Conservation (phyloP, 1,139 yeast genomes). For the Yamadazyma aaseri region DNA sequence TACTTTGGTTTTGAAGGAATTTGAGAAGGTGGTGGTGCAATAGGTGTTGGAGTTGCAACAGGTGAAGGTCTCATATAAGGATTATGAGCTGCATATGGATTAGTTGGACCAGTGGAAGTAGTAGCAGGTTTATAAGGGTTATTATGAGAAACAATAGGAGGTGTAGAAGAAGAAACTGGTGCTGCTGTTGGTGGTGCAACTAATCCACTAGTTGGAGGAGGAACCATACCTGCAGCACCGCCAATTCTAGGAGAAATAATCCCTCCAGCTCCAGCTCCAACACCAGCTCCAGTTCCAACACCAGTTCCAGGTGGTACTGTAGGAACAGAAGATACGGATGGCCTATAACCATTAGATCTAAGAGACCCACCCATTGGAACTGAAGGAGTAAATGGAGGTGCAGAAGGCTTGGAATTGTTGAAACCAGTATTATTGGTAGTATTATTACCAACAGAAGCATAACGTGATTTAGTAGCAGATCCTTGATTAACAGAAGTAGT, state of each 20-base stretch:
- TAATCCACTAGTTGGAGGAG: conserved; percentile 7
- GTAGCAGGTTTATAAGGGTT: conserved; percentile 17
- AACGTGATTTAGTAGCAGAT: background rate
- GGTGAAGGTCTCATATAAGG: conserved; percentile 16
- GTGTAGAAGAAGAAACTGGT: conserved; percentile 1
- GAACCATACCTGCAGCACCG: conserved; percentile 2
- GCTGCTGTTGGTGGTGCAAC: conserved; percentile 2
- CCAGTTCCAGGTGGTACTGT: background rate
- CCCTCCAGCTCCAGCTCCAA: background rate
- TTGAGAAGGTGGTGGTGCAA: conserved; percentile 20
- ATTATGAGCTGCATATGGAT: conserved; percentile 11
- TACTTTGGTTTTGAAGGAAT: conserved; percentile 41
- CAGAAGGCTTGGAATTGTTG: background rate
- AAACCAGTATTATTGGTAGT: background rate
- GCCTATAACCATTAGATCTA: background rate
- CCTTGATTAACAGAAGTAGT: conserved; percentile 3
- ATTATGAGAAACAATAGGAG: conserved; percentile 5
- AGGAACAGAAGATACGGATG: conserved; percentile 1
- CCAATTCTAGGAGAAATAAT: no score
- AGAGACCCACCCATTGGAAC: conserved; percentile 7
- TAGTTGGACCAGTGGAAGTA: conserved; percentile 16
- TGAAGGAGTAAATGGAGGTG: conserved; percentile 7
- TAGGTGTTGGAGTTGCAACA: conserved; percentile 5
- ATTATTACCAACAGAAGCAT: background rate
- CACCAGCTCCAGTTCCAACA: conserved; percentile 2